phyloP scores from a whole-genome alignment of 768 basidiomycete species.

The Leccinum broughii region DNA sequence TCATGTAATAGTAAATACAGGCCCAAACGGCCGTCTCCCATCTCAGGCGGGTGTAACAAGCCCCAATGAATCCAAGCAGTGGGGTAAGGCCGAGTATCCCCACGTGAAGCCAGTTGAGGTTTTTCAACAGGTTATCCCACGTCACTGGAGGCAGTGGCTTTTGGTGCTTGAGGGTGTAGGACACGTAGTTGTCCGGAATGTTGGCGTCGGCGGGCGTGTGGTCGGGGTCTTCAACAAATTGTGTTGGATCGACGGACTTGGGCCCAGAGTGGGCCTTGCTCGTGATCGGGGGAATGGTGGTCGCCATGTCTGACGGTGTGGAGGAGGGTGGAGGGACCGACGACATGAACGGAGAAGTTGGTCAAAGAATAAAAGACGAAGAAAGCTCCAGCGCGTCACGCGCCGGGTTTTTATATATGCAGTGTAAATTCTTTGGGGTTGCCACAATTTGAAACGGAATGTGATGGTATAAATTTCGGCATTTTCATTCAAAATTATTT shows the following conservation, averaged over 20 bases:
- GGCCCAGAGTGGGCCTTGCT: background rate
- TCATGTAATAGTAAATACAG: conserved; percentile 72
- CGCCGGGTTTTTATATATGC: conserved; percentile 23
- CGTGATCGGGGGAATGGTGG: conserved; percentile 11
- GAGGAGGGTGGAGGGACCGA: conserved; percentile 24
- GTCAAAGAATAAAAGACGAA: conserved; percentile 25
- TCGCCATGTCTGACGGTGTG: conserved; percentile 19
- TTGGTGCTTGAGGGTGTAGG: conserved; percentile 66
- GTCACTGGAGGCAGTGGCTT: conserved; percentile 69
- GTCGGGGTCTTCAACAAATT: conserved; percentile 30
- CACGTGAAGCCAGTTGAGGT: conserved; percentile 79
- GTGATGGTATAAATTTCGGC: background rate
- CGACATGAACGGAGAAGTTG: conserved; percentile 24
- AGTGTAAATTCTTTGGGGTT: conserved; percentile 38
- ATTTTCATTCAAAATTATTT: background rate
- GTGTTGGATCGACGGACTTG: conserved; percentile 5
- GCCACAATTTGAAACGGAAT: conserved; percentile 17
- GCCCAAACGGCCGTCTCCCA: conserved; percentile 75
- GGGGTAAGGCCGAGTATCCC: conserved; percentile 75
- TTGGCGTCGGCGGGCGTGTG: conserved; percentile 49
- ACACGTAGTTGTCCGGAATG: conserved; percentile 83
- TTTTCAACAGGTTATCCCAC: conserved; percentile 55
- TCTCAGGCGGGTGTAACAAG: conserved; percentile 60
- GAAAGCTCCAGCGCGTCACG: background rate
- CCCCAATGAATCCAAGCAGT: conserved; percentile 69